A percentile compares a stretch with the other conserved stretches of the same genome.
Evolutionary conservation across 2,329 filamentous ascomycete species (phyloP).

Genomic region (Botrytis porri): DNA sequence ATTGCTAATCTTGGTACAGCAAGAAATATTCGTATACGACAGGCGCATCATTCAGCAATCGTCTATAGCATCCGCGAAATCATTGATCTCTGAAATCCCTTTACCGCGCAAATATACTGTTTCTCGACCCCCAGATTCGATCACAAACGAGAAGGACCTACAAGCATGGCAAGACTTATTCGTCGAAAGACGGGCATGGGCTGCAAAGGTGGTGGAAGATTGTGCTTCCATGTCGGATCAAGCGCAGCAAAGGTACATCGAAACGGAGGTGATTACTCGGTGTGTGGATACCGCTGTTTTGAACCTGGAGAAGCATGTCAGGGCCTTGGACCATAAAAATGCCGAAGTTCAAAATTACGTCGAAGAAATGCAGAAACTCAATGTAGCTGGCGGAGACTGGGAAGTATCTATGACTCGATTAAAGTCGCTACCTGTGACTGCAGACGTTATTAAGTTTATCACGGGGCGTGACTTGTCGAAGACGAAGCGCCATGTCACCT

Average conservation of each 20-base stretch:
- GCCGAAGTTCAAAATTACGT: slow-evolving; percentile 70
- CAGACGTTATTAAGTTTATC: slow-evolving; percentile 65
- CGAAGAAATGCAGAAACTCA: slow-evolving; percentile 63
- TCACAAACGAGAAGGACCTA: slow-evolving; percentile 75
- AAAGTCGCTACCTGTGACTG: slow-evolving; percentile 60
- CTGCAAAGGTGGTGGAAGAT: slow-evolving; percentile 64
- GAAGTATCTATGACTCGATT: slow-evolving; percentile 66
- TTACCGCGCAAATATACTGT: slow-evolving; percentile 54
- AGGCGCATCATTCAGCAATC: slow-evolving; percentile 66
- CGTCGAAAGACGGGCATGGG: slow-evolving; percentile 77
- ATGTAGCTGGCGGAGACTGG: slow-evolving; percentile 64
- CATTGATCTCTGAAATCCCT: slow-evolving; percentile 48
- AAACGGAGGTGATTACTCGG: slow-evolving; percentile 73
- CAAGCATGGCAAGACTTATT: slow-evolving; percentile 88
- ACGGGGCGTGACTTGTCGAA: slow-evolving; percentile 48
- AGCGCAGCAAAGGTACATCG: slow-evolving; percentile 63
- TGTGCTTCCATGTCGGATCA: slow-evolving; percentile 63
- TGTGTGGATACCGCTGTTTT: slow-evolving; percentile 81
- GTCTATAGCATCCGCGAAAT: slow-evolving; percentile 45
- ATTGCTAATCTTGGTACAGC: slow-evolving; percentile 48
- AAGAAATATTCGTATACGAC: slow-evolving; percentile 90
- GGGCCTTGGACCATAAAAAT: slow-evolving; percentile 68
- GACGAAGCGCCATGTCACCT: slow-evolving; percentile 50
- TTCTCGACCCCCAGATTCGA: slow-evolving; percentile 74
- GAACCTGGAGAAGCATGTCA: slow-evolving; percentile 76